Base-by-base conservation (phyloP, 106 monocot species). In the Acorus calamus region DNA sequence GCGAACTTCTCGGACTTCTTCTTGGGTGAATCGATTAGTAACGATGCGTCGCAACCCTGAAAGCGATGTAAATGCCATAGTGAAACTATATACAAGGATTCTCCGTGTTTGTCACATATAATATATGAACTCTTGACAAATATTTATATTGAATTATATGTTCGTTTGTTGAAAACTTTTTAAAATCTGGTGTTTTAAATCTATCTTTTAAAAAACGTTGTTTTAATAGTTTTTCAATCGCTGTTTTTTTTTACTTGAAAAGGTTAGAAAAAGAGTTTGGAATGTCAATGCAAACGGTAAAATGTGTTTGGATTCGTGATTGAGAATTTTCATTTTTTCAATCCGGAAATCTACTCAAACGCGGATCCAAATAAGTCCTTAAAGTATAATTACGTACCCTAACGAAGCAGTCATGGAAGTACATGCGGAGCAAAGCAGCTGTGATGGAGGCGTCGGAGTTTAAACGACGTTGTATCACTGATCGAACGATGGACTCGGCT, bases 331-430 rank as follows among this genome's bases (percentile, higher is more conserved):
- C 0, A 28, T 0, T 28, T 28, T 28, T 28, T 28, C 1, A 28
- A 28, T 28, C 28, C 0, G 0, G 28, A 1, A 28, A 28, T 28
- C 28, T 1, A 28, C 28, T 28, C 28, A 28, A 28, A 57, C 14
- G 2, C 2, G 14, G 57, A n/a, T n/a, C 14, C 6, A n/a, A 57
- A 13, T 2, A 10, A 7, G 14, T 45, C 5, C 50, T 52, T 50
- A 28, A 1, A 28, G 28, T 28, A 28, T 28, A 28, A 28, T 28
- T 28, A 28, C 28, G 28, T 28, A 80, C 80, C 66, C 57, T 62
- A 55, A 82, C 78, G 43, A 82, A 74, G 66, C 82, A 82, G 50
- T 82, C 82, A 58, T 82, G 82, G 74, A 78, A 82, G 46, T 74
- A 55, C 61, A 82, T 56, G 44, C 82, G 60, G 43, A 82, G 72